These are phyloP conservation scores for Termitomyces sp. DNA, from an alignment of 768 basidiomycete genomes.

Conservation along the genomic window DNA sequence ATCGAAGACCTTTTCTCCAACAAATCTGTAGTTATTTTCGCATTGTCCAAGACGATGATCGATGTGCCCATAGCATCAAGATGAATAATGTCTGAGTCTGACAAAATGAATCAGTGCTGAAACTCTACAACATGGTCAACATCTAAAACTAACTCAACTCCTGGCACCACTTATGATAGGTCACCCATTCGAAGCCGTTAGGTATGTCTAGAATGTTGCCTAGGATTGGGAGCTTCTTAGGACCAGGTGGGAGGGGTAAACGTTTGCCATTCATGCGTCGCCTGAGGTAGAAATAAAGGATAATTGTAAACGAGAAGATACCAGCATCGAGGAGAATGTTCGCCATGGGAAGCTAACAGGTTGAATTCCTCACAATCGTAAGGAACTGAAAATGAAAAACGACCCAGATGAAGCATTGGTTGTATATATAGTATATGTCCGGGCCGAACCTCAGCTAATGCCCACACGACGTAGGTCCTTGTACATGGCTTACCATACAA, in stretches of 20 bases:
- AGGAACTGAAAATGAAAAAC: not conserved
- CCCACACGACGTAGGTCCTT: too few species aligned
- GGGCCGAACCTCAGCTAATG: too few species aligned
- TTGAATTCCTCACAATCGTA: not conserved
- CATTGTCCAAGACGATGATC: too few species aligned
- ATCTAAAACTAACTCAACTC: not conserved
- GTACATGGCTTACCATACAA: too few species aligned
- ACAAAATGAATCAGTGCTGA: too few species aligned
- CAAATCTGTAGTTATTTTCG: too few species aligned
- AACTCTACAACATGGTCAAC: not conserved
- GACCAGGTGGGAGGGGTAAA: not conserved
- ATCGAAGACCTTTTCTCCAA: too few species aligned
- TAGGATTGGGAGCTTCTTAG: not conserved
- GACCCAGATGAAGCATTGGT: too few species aligned
- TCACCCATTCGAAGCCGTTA: not conserved
- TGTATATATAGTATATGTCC: too few species aligned
- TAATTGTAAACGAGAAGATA: not conserved
- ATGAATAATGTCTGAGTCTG: too few species aligned
- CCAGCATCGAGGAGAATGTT: not conserved
- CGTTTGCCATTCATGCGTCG: not conserved
- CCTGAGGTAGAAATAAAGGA: not conserved
- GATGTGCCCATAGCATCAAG: too few species aligned
- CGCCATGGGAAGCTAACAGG: not conserved
- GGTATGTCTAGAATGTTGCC: not conserved
- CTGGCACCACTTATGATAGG: conserved; percentile 1